Base-by-base conservation (phyloP, 371 early-diverging fungal genomes). In the Antonospora locustae region DNA sequence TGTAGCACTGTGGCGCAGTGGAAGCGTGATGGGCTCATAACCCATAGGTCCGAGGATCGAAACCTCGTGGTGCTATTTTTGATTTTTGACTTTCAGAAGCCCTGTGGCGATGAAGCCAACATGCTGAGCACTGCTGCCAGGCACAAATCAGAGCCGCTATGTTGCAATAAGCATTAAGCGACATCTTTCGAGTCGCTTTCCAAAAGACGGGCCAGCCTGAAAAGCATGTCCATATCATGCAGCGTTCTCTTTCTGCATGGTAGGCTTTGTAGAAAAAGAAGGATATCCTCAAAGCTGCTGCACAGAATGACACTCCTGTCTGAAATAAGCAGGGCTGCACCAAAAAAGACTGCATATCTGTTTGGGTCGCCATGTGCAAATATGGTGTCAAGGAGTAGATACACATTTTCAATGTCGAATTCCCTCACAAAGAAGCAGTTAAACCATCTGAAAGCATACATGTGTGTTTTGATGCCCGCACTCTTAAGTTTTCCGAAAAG, bases 1-100 rank as follows among this genome's bases (percentile, higher is more conserved):
- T 22, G 34, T 41, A 74, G 75, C 76, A 71, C 47, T 60, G 70
- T 77, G 68, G 77, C 74, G 67, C 72, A 77, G 71, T 67, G 76
- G 77, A 64, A 76, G 76, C 69, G 75, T 65, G 76, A 57, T 70
- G 74, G 77, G 76, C 77, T 75, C 77, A 77, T 77, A 77, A 77
- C 74, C 76, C 76, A 70, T 61, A 77, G 74, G 77, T 77, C 69
- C 56, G 57, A 58, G 65, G 76, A 73, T 76, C 76, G 71, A 76
- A 69, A 69, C 76, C 65, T 48, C 54, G 41, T 65, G 52, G 40
- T 69, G 73, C 75, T 75, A 75, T 36, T 46, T 60, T 64, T 61
- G 20, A 22, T 48, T 14, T 0, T 2, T 23, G 11, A 4, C 2
- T 16, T 2, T n/a, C n/a, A n/a, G n/a, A n/a, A n/a, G n/a, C n/a